phyloP scores from a whole-genome alignment of 257 asterid species.

The Nicotiana undulata region DNA sequence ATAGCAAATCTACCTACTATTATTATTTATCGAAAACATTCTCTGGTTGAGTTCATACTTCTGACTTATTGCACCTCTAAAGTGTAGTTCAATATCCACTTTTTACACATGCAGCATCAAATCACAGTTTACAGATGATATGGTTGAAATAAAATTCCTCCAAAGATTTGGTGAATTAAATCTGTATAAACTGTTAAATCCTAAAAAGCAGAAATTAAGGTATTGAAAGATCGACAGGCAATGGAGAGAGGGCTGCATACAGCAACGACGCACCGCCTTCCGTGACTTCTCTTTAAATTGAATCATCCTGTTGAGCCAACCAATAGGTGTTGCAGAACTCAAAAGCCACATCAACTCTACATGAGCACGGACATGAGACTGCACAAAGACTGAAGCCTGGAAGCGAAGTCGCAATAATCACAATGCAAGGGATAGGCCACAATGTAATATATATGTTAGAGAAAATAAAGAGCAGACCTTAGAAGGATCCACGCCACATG shows the following conservation, averaged over 20 bases:
- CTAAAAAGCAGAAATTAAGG: background rate
- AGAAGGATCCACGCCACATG: slow-evolving; percentile 87
- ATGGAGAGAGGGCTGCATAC: slow-evolving; percentile 11
- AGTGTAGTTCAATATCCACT: background rate
- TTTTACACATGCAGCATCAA: background rate
- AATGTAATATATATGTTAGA: background rate
- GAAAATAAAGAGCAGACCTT: slow-evolving; percentile 45
- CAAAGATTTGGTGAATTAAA: background rate
- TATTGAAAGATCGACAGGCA: background rate
- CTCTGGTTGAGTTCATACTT: background rate
- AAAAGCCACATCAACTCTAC: slow-evolving; percentile 94
- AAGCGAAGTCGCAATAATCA: slow-evolving; percentile 19
- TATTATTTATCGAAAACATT: background rate
- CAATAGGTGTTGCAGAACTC: slow-evolving; percentile 85
- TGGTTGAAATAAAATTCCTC: background rate
- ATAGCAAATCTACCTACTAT: background rate
- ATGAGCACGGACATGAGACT: slow-evolving; percentile 95
- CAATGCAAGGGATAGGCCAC: background rate
- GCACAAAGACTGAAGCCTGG: slow-evolving; percentile 97
- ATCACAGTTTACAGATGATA: background rate
- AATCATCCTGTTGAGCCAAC: slow-evolving; percentile 95
- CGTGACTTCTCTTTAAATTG: slow-evolving; percentile 92
- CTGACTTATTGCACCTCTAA: background rate
- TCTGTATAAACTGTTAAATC: background rate
- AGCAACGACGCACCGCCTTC: slow-evolving; percentile 59